A percentile compares a stretch with the other conserved stretches of the same genome.
Conservation (phyloP, 2,329 filamentous ascomycete genomes). For the Fusarium lyarnte region DNA sequence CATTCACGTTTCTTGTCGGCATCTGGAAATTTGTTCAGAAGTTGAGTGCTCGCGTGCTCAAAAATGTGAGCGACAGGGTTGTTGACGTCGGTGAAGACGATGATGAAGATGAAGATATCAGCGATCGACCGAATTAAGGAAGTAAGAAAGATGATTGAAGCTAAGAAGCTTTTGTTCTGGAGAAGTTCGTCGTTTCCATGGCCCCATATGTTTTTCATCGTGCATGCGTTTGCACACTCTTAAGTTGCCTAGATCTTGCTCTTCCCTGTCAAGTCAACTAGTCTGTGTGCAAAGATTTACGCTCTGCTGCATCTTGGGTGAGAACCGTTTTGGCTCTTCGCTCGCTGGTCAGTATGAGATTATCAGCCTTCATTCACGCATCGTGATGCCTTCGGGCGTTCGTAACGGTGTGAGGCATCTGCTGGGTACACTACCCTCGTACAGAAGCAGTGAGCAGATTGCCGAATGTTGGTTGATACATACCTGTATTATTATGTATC, state of each 20-base stretch:
- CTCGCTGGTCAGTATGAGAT: conserved; percentile 46
- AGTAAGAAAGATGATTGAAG: conserved; percentile 47
- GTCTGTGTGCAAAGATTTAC: conserved; percentile 92
- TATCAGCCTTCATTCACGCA: conserved; percentile 42
- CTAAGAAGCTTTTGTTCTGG: not conserved
- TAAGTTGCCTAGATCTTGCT: conserved; percentile 88
- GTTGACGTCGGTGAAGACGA: conserved; percentile 78
- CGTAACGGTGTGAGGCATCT: conserved; percentile 47
- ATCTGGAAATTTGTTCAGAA: conserved; percentile 84
- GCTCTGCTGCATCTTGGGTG: conserved; percentile 55
- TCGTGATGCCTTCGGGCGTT: conserved; percentile 44
- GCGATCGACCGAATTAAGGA: conserved; percentile 56
- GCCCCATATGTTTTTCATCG: not conserved
- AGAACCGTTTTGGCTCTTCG: conserved; percentile 61
- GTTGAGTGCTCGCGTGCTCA: conserved; percentile 76
- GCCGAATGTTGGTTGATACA: conserved; percentile 46
- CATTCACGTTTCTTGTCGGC: conserved; percentile 82
- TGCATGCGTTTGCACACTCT: conserved; percentile 77
- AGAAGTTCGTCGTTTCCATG: not conserved
- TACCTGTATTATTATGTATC: conserved; percentile 7
- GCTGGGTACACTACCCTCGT: conserved; percentile 50
- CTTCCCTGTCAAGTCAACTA: conserved; percentile 90
- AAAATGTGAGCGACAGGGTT: conserved; percentile 81
- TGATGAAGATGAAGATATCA: conserved; percentile 64
- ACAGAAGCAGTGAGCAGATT: conserved; percentile 42